Conservation (phyloP, 1,284 basidiomycete genomes). For the Cryptococcus sp. region DNA sequence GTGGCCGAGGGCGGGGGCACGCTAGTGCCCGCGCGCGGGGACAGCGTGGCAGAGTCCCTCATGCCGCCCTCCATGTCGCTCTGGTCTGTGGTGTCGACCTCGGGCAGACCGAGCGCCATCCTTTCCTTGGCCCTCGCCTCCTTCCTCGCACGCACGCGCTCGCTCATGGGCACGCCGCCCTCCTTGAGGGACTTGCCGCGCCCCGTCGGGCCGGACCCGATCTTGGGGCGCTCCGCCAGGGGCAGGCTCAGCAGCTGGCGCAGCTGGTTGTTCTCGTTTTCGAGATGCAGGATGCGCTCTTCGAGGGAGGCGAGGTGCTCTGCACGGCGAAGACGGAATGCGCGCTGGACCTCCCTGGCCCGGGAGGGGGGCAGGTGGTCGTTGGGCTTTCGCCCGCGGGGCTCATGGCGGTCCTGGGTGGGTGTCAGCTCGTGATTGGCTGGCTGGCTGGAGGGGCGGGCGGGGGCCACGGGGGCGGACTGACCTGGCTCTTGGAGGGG, state of each 20-base stretch:
- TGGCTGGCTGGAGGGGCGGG: background rate
- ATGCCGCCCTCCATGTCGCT: slow-evolving; percentile 8
- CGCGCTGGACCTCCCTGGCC: slow-evolving; percentile 85
- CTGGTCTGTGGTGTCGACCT: slow-evolving; percentile 20
- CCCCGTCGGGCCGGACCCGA: slow-evolving; percentile 51
- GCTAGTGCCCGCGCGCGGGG: slow-evolving; percentile 20
- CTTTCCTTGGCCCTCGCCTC: slow-evolving; percentile 45
- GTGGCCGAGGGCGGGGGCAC: background rate
- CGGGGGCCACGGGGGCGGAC: background rate
- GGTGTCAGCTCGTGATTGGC: too few relatives aligned
- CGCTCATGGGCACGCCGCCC: slow-evolving; percentile 50
- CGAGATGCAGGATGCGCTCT: slow-evolving; percentile 73
- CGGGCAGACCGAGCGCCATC: slow-evolving; percentile 28
- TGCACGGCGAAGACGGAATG: slow-evolving; percentile 83
- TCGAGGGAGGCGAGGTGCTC: slow-evolving; percentile 83
- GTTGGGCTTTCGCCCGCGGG: slow-evolving; percentile 81
- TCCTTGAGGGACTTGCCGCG: slow-evolving; percentile 49
- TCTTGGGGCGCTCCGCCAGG: slow-evolving; percentile 51
- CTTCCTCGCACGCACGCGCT: slow-evolving; percentile 48
- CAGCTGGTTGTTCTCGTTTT: slow-evolving; percentile 76
- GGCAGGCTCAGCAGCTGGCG: slow-evolving; percentile 72
- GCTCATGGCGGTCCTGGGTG: slow-evolving; percentile 45
- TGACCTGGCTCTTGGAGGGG: background rate
- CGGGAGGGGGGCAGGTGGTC: slow-evolving; percentile 87
- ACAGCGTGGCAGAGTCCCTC: slow-evolving; percentile 24